These are phyloP conservation scores for Prunella vulgaris DNA, from an alignment of 257 asterid species.

Conservation along the genomic window DNA sequence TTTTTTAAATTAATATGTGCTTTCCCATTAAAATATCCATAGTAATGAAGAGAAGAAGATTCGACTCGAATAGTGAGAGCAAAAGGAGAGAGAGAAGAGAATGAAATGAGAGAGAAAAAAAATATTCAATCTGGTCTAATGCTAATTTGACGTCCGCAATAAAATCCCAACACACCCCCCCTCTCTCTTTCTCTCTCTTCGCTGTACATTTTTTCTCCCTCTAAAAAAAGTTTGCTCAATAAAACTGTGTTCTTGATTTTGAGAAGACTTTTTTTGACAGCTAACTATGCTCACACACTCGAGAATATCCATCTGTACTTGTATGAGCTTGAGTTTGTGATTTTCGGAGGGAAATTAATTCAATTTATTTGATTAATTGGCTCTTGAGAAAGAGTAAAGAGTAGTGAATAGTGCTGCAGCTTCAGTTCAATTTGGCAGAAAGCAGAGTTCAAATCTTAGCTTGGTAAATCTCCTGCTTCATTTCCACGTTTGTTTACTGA, in stretches of 20 bases:
- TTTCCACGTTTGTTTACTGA: not conserved
- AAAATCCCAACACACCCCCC: constrained; percentile 26
- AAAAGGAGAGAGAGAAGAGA: constrained; percentile 11
- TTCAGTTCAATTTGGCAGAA: constrained; percentile 18
- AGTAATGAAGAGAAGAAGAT: constrained; percentile 24
- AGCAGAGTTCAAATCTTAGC: constrained; percentile 21
- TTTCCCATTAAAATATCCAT: not conserved
- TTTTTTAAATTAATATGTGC: not conserved
- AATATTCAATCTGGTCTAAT: constrained; percentile 39
- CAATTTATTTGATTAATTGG: constrained; percentile 3
- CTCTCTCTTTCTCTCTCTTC: constrained; percentile 26
- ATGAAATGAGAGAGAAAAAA: constrained; percentile 25
- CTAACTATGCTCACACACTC: constrained; percentile 10
- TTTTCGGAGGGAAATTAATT: not conserved
- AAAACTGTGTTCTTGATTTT: constrained; percentile 18
- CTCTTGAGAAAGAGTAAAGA: not conserved
- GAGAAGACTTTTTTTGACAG: constrained; percentile 23
- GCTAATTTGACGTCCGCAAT: constrained; percentile 53
- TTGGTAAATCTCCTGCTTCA: constrained; percentile 19
- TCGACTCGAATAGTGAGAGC: constrained; percentile 31
- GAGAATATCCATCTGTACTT: constrained; percentile 1
- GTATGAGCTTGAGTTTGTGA: not conserved
- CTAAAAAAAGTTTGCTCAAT: constrained; percentile 26
- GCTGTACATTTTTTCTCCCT: constrained; percentile 34
- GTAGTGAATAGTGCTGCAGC: not conserved